These are phyloP conservation scores for Seiridium cupressi DNA, from an alignment of 2,329 filamentous ascomycete species.

Conservation along the genomic window DNA sequence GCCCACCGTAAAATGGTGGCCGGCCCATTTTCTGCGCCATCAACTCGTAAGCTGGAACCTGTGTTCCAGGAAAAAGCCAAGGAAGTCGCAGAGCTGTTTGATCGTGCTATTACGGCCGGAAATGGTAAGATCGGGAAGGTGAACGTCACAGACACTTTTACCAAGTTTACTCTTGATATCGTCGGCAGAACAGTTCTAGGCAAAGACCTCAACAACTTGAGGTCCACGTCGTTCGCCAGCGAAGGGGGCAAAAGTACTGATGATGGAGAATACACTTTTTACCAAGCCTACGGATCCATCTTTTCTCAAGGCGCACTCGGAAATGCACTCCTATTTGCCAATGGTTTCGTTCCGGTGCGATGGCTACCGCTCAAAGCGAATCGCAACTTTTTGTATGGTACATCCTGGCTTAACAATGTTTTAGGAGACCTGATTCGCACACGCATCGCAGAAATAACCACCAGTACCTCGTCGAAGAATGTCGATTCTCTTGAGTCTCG, in stretches of 20 bases:
- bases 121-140: conserved; percentile 5
- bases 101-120: conserved; percentile 3
- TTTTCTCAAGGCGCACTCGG: conserved; percentile 7
- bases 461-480: background rate
- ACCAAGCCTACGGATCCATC: conserved; percentile 12
- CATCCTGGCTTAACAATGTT: conserved; percentile 10
- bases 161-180: conserved; percentile 13
- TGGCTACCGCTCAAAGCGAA: conserved; percentile 15
- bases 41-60: conserved; percentile 31
- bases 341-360: conserved; percentile 12
- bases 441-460: background rate
- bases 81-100: conserved; percentile 19
- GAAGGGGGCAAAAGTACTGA: background rate
- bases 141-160: conserved; percentile 7
- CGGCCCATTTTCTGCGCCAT: conserved; percentile 27
- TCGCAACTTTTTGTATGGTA: conserved; percentile 12
- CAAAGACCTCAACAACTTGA: conserved; percentile 8
- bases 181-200: conserved; percentile 11
- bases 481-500: conserved; percentile 5
- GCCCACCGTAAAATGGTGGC: conserved; percentile 31
- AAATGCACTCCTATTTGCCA: conserved; percentile 10
- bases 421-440: background rate
- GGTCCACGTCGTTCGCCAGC: background rate
- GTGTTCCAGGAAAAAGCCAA: conserved; percentile 31
- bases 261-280: conserved; percentile 7